Evolutionary conservation across 306 rosid species (phyloP).

Genomic region (Calophaca sinica): DNA sequence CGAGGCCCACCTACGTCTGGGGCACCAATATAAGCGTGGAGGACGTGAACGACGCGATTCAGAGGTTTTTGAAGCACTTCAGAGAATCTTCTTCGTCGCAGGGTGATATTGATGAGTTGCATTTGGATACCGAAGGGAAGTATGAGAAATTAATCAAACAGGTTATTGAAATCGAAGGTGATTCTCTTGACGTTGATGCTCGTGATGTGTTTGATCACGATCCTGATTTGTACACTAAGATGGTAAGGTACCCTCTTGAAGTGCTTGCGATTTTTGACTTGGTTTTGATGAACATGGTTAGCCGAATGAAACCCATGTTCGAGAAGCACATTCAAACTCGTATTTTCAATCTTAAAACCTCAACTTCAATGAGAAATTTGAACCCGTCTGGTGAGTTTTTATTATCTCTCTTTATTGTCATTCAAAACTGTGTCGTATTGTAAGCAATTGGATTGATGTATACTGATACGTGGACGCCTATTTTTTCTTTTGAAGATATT

Average conservation of each 20-base stretch:
- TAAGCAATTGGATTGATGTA: conserved; percentile 20
- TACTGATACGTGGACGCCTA: conserved; percentile 16
- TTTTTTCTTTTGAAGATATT: conserved; percentile 57
- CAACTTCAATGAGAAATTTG: conserved; percentile 89
- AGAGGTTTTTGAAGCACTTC: conserved; percentile 79
- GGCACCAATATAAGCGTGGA: conserved; percentile 96
- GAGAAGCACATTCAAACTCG: conserved; percentile 95
- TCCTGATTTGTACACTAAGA: conserved; percentile 85
- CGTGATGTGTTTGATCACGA: conserved; percentile 87
- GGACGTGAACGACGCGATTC: conserved; percentile 84
- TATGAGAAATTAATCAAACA: conserved; percentile 70
- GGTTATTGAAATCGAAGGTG: conserved; percentile 82
- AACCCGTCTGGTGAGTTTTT: conserved; percentile 85
- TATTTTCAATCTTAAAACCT: conserved; percentile 76
- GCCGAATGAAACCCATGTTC: conserved; percentile 72
- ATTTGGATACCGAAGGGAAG: conserved; percentile 67
- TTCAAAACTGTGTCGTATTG: background rate
- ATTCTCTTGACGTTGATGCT: conserved; percentile 82
- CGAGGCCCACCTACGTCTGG: conserved; percentile 89
- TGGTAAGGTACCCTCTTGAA: conserved; percentile 95
- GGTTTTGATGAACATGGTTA: conserved; percentile 94
- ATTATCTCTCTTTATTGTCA: background rate
- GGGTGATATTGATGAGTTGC: conserved; percentile 56
- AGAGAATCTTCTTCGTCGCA: conserved; percentile 59
- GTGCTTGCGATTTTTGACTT: conserved; percentile 94